Evolutionary conservation across 768 basidiomycete species (phyloP).

Genomic region (Leucocoprinus leucothites): DNA sequence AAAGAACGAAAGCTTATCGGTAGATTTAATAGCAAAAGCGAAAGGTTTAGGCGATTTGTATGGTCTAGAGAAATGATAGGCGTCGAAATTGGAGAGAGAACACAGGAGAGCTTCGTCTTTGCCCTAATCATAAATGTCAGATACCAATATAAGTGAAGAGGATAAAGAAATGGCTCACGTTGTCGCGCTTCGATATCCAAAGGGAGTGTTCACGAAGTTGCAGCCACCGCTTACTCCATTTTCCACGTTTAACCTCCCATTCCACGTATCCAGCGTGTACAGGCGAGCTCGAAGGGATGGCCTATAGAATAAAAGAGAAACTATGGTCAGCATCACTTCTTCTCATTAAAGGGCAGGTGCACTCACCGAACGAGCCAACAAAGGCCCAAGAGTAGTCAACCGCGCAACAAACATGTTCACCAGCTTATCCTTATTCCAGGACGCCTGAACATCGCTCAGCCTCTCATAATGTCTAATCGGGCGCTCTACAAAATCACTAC

Average conservation of each 20-base stretch:
- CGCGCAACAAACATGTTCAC: constrained; percentile 81
- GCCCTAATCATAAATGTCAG: constrained; percentile 42
- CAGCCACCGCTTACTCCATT: constrained; percentile 94
- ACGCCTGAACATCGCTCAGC: constrained; percentile 72
- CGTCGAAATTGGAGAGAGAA: constrained; percentile 86
- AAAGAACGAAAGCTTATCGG: constrained; percentile 82
- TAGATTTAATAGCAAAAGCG: constrained; percentile 85
- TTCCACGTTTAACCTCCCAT: constrained; percentile 87
- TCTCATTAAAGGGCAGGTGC: neutral
- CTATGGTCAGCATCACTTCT: constrained; percentile 11
- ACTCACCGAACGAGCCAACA: constrained; percentile 60
- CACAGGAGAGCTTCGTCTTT: constrained; percentile 84
- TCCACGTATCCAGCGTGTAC: constrained; percentile 68
- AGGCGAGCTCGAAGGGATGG: constrained; percentile 43
- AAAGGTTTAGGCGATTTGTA: constrained; percentile 84
- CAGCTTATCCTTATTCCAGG: constrained; percentile 85
- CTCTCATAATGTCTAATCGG: constrained; percentile 87
- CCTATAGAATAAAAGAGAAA: constrained; percentile 23
- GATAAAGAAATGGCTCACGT: constrained; percentile 42
- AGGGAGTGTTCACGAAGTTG: constrained; percentile 82
- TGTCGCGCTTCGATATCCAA: constrained; percentile 88
- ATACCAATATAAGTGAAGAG: constrained; percentile 9
- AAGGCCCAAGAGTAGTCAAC: constrained; percentile 59
- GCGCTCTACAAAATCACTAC: constrained; percentile 56
- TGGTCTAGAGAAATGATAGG: constrained; percentile 71